Conservation (phyloP, 192 early-diverging fungal species). For the Coemansia sp. region DNA sequence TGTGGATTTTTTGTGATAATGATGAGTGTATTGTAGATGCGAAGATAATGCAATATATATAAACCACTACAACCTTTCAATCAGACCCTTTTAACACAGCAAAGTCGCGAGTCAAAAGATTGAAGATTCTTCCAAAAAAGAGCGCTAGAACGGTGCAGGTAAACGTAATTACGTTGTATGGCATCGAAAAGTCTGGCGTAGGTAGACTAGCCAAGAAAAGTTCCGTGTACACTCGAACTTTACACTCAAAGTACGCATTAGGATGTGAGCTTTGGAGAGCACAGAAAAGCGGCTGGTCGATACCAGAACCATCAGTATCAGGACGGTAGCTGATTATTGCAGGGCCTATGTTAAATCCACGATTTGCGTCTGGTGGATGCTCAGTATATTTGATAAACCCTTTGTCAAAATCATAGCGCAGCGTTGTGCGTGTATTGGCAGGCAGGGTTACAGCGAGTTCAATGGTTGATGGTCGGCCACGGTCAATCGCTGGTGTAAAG, state of each 20-base stretch:
- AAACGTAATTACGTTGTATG: conserved; percentile 98
- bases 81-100: conserved; percentile 22
- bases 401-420: conserved; percentile 85
- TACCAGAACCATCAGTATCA: conserved; percentile 18
- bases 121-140: conserved; percentile 95
- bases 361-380: conserved; percentile 93
- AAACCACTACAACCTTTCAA: not conserved
- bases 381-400: conserved; percentile 94
- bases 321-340: conserved; percentile 58
- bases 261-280: conserved; percentile 13
- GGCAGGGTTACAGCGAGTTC: conserved; percentile 74
- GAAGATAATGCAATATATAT: not conserved
- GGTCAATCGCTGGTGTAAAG: conserved; percentile 75
- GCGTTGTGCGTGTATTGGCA: conserved; percentile 62
- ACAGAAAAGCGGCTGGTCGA: conserved; percentile 19
- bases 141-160: conserved; percentile 93
- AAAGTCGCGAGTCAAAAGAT: conserved; percentile 72
- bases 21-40: not conserved
- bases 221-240: conserved; percentile 75
- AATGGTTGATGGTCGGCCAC: conserved; percentile 76
- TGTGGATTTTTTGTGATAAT: not conserved
- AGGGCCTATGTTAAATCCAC: conserved; percentile 89
- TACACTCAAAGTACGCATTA: conserved; percentile 10
- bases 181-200: conserved; percentile 98
- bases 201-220: conserved; percentile 85